These are phyloP conservation scores for Phytopythium kandeliae DNA, from an alignment of 352 stramenopile genomes.

Conservation along the genomic window DNA sequence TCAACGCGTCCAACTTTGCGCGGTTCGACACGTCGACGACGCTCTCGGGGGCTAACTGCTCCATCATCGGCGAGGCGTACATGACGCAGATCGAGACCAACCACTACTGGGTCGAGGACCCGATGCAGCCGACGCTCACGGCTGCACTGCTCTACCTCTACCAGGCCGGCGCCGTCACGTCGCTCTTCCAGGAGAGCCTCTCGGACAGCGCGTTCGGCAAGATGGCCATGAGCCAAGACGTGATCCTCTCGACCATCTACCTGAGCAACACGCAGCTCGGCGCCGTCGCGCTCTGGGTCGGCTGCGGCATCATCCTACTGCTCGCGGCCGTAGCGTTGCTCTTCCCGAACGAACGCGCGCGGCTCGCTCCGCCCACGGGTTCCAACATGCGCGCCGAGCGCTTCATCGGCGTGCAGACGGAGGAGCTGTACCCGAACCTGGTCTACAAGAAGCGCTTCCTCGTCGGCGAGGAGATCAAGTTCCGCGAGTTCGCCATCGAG, in stretches of 20 bases:
- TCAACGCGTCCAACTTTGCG: slow-evolving; percentile 5
- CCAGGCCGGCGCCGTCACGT: slow-evolving; percentile 18
- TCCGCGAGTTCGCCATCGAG: slow-evolving; percentile 38
- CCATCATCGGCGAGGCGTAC: slow-evolving; percentile 40
- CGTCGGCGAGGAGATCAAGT: slow-evolving; percentile 37
- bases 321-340: slow-evolving; percentile 21
- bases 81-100: slow-evolving; percentile 36
- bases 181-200: slow-evolving; percentile 6
- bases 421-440: slow-evolving; percentile 40
- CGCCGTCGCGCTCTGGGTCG: slow-evolving; percentile 17
- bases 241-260: slow-evolving; percentile 10
- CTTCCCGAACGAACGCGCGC: slow-evolving; percentile 24
- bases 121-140: slow-evolving; percentile 40
- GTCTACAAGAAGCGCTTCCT: slow-evolving; percentile 48
- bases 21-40: slow-evolving; percentile 8
- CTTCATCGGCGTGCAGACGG: slow-evolving; percentile 35
- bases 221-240: slow-evolving; percentile 6
- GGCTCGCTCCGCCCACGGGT: slow-evolving; percentile 14
- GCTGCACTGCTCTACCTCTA: slow-evolving; percentile 49
- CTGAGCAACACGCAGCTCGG: slow-evolving; percentile 32
- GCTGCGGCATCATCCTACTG: slow-evolving; percentile 14
- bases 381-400: slow-evolving; percentile 25
- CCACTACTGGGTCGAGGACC: slow-evolving; percentile 34
- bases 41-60: slow-evolving; percentile 25
- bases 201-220: slow-evolving; percentile 4